phyloP scores from a whole-genome alignment of 2,329 filamentous ascomycete species.

The Botrytis byssoidea region DNA sequence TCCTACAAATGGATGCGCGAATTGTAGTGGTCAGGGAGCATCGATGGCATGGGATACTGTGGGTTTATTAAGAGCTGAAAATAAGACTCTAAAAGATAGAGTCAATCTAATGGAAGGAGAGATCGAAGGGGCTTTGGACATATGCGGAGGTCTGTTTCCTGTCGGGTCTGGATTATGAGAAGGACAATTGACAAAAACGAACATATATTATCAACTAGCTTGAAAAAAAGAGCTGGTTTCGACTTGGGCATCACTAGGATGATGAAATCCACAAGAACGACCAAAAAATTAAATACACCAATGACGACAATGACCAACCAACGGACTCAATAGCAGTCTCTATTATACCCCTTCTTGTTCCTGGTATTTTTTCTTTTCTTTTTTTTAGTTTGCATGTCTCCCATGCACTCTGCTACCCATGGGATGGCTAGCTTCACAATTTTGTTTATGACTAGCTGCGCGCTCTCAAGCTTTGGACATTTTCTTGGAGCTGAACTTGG shows the following conservation, averaged over 20 bases:
- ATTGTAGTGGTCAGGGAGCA: slow-evolving; percentile 57
- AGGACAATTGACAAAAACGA: neutral
- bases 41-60: slow-evolving; percentile 66
- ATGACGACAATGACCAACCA: slow-evolving; percentile 10
- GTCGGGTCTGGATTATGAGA: neutral
- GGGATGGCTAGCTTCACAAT: neutral
- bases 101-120: slow-evolving; percentile 58
- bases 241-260: neutral
- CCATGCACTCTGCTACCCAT: neutral
- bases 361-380: neutral
- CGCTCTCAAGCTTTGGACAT: slow-evolving; percentile 1
- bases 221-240: neutral
- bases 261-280: slow-evolving; percentile 2
- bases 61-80: slow-evolving; percentile 60
- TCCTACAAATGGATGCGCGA: slow-evolving; percentile 46
- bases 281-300: slow-evolving; percentile 1
- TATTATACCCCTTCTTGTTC: slow-evolving; percentile 17
- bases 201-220: neutral
- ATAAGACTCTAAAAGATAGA: slow-evolving; percentile 57
- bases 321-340: neutral
- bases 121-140: slow-evolving; percentile 57
- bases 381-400: neutral
- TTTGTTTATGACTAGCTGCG: neutral
- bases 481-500: slow-evolving; percentile 17
- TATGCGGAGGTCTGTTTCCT: slow-evolving; percentile 22